Base-by-base conservation (phyloP, 2,329 filamentous ascomycete species). In the Cladosporium sp. region DNA sequence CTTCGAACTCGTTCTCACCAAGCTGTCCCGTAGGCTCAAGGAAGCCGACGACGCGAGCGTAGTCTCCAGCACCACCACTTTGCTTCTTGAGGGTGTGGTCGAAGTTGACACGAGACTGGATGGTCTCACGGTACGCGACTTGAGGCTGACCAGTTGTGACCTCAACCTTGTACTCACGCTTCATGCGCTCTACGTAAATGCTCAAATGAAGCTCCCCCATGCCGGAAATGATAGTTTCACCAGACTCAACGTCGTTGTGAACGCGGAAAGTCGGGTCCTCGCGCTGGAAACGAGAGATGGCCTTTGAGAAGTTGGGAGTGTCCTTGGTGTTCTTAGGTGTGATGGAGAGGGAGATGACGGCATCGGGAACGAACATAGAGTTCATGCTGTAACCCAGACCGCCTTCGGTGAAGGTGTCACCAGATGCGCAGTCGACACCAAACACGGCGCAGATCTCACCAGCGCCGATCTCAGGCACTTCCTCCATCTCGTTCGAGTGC, bases 401-500 rank as follows among this genome's bases (percentile, higher is more conserved):
- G 68, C 94, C 95, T 75, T 99, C 95, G 21, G 95, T 98, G 81
- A 99, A 99, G 51, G 94, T 98, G 79, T 99, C 95, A 73, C 95
- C 95, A 51, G 94, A 98, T 39, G 95, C 93, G 78, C 95, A 99
- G 74, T 99, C 95, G 63, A 99, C 91, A 75, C 95, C 95, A 76
- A 99, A 99, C 66, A 99, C 95, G 67, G 95, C 95, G 77, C 95
- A 99, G 70, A 99, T 99, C 79, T 99, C 95, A 79, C 95, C 95
- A 63, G 95, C 94, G 61, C 93, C 92, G 69, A 99, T 90, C 78
- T 97, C 93, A 64, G 82, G 84, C 32, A 97, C 92, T 76, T 99
- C 95, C 79, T 99, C 95, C 94, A 99, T 97, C 76, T 99, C 95
- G 77, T 98, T 97, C 54, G 93, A 97, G 83, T 99, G 95, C 95